Base-by-base conservation (phyloP, 2,329 filamentous ascomycete genomes). In the Leptosphaerulina australis region DNA sequence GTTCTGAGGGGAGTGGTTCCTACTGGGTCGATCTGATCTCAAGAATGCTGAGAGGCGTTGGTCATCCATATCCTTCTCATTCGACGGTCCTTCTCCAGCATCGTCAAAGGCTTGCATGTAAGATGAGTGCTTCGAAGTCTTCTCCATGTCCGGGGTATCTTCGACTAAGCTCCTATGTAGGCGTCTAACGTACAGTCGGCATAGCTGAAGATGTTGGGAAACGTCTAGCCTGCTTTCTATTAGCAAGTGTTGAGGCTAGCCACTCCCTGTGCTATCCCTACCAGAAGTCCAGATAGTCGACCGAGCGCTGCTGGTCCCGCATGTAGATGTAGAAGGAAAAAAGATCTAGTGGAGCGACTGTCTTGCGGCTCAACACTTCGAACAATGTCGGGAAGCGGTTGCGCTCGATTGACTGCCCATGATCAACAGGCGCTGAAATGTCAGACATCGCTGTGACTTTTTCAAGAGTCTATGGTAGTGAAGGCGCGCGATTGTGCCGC, bases 291-390 rank as follows among this genome's bases (percentile, higher is more conserved):
- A 99, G 79, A 67, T 99, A 99, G 69, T 99, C 94, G 10, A 99
- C 94, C 6, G 93, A 97, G 72, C 92, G 86, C 75, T 99, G 94
- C 76, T 97, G 92, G 74, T 99, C 95, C 67, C 94, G 86, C 94
- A 99, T 99, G 77, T 96, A 99, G 66, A 99, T 99, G 77, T 99
- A 99, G 79, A 99, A 99, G 2, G 92, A 97, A 75, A 96, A 99
- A 9, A 99, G 81, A 69, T 99, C 95, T 50, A 99, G 93, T 0
- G 94, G 94, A 38, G 95, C 90, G 15, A 95, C 82, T n/a, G 94
- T 99, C 58, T 91, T 87, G 61, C 95, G 86, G 71, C 91, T 96
- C 54, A 99, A 79, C 47, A 99, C 94, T 76, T 99, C 95, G 71
- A 96, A 97, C 41, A 99, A 84, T 1, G 91, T 97, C 36, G 94